A percentile compares a stretch with the other conserved stretches of the same genome.
Conservation (phyloP, 192 early-diverging fungal species). For the Gaertneriomyces sp. region DNA sequence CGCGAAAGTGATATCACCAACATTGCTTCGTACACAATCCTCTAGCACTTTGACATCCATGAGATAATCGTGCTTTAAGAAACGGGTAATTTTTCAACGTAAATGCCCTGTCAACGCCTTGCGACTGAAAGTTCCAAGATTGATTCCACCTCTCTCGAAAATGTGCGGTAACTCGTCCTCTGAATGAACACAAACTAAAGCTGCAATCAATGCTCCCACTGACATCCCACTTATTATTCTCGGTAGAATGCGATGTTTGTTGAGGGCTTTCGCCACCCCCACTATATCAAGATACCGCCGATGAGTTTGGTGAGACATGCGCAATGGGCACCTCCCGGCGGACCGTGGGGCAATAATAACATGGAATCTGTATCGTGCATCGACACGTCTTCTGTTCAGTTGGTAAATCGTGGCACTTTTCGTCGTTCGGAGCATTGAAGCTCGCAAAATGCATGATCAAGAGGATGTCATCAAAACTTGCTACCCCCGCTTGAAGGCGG, state of each 20-base stretch:
- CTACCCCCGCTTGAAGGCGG: too few relatives aligned
- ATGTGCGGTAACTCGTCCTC: slow-evolving; percentile 66
- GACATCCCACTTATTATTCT: slow-evolving; percentile 74
- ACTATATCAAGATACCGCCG: too few relatives aligned
- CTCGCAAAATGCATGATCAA: too few relatives aligned
- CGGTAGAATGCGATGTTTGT: slow-evolving; percentile 61
- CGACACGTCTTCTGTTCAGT: too few relatives aligned
- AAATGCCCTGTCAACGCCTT: slow-evolving; percentile 56
- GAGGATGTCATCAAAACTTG: too few relatives aligned
- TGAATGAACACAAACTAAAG: slow-evolving; percentile 69
- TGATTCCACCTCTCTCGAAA: slow-evolving; percentile 57
- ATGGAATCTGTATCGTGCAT: too few relatives aligned
- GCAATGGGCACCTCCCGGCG: too few relatives aligned
- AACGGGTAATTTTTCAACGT: slow-evolving; percentile 60
- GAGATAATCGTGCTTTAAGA: slow-evolving; percentile 64
- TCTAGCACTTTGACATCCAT: slow-evolving; percentile 74
- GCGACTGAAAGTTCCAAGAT: slow-evolving; percentile 63
- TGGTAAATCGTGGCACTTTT: too few relatives aligned
- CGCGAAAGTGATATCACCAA: slow-evolving; percentile 50
- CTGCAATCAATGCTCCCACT: slow-evolving; percentile 70
- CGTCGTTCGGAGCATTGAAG: too few relatives aligned
- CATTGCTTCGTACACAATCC: slow-evolving; percentile 67
- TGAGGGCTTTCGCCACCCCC: slow-evolving; percentile 72
- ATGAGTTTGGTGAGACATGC: too few relatives aligned
- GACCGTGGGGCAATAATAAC: too few relatives aligned